Evolutionary conservation across 2,329 filamentous ascomycete genomes (phyloP), one percentile per base, ranked within the genome.

Genomic region (Diaporthe sp.): DNA sequence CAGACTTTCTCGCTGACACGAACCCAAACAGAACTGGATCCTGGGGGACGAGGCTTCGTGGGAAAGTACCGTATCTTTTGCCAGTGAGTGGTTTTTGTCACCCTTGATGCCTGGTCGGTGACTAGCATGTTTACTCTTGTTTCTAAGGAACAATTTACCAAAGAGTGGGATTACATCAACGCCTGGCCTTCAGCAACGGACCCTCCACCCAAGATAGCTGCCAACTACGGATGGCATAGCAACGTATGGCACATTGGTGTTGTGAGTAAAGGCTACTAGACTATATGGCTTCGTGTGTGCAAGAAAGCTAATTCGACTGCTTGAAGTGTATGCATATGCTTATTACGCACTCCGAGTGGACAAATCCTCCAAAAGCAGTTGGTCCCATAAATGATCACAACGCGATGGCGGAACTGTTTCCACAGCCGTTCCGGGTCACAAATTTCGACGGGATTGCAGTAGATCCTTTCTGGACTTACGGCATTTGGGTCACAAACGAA

Each of bases 281-380:
- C 7, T 19, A 10, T 6, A n/a, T n/a, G 25, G 19, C 38, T 64
- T 42, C 17, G 17, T 22, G 17, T 45, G 25, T 22, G 40, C n/a
- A 28, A 45, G 17, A 45, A 64, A 10, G 38, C 58, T 64, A 10
- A 64, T 25, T 45, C 10, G 4, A 45, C 9, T 28, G 25, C 38
- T 28, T 45, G 25, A 30, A 64, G 58, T 64, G 58, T 25, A 64
- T 66, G 60, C 60, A 66, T n/a, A 66, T 66, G 60, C 40, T 66
- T 28, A 25, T 47, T 12, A 66, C 60, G 10, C 60, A 50, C 10
- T 30, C 60, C 35, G 7, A 13, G 4, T 66, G 60, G 60, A 47
- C 60, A 47, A 8, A 33, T 13, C 60, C 60, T 35, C 60, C 60
- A 7, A 19, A 47, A 30, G 60, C 60, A 47, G 28, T 66, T 13